Percentiles rank a stretch among this genome's conserved stretches.
Conservation (phyloP, 2,329 filamentous ascomycete species). For the Neofusicoccum cordaticola region DNA sequence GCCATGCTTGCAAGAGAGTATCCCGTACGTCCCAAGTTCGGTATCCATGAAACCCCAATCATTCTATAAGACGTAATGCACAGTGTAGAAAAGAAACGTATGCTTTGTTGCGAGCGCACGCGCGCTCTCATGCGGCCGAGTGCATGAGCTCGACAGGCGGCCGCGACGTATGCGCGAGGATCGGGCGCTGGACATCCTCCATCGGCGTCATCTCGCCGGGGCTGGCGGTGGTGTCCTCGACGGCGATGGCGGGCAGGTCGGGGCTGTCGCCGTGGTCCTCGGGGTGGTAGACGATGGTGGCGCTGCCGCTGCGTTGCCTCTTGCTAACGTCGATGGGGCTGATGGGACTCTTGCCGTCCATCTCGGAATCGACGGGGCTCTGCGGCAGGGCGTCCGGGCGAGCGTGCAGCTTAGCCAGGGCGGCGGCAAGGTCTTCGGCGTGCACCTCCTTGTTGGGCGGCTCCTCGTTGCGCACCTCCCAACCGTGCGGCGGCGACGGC, state of each 20-base stretch:
- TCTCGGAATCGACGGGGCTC: conserved; percentile 21
- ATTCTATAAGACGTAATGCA: conserved; percentile 11
- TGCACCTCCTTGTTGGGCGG: conserved; percentile 66
- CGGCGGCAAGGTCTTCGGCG: conserved; percentile 58
- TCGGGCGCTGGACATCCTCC: conserved; percentile 9
- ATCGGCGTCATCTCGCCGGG: conserved; percentile 41
- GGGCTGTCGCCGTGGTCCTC: conserved; percentile 60
- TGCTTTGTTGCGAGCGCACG: not conserved
- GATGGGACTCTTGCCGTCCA: conserved; percentile 27
- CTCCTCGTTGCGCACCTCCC: conserved; percentile 62
- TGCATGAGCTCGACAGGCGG: conserved; percentile 41
- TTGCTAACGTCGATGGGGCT: conserved; percentile 22
- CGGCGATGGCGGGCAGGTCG: conserved; percentile 60
- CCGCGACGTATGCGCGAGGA: conserved; percentile 30
- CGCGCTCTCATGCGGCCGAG: not conserved
- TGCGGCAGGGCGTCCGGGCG: conserved; percentile 22
- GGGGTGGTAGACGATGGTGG: conserved; percentile 62
- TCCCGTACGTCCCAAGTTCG: conserved; percentile 7
- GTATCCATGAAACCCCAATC: not conserved
- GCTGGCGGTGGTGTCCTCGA: conserved; percentile 57
- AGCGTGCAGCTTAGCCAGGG: conserved; percentile 53
- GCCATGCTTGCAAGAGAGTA: conserved; percentile 14
- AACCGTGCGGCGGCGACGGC: conserved; percentile 62
- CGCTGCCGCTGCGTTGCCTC: conserved; percentile 48
- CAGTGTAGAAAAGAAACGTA: not conserved